Percentiles rank a stretch among this genome's conserved stretches.
These are phyloP conservation scores for Malus orientalis DNA, from an alignment of 306 rosid species.

Conservation along the genomic window DNA sequence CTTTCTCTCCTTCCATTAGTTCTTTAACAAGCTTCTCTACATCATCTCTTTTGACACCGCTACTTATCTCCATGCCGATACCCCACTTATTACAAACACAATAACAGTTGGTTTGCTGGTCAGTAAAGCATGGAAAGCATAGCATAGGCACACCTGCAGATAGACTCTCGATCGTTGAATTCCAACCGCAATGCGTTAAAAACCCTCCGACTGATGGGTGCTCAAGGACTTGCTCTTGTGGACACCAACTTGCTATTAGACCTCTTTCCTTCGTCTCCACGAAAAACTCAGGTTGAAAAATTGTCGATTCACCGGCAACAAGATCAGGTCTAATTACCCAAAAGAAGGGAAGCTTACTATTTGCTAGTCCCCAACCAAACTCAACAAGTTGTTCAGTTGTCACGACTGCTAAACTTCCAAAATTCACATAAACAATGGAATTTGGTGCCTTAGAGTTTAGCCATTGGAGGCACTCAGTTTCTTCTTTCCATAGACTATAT, in stretches of 20 bases:
- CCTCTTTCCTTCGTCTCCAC: conserved; percentile 6
- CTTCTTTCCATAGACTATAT: conserved; percentile 8
- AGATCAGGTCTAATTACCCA: conserved; percentile 14
- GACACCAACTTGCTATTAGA: conserved; percentile 11
- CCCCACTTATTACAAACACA: neutral
- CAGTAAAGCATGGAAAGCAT: neutral
- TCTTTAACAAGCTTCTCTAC: neutral
- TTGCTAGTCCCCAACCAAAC: conserved; percentile 13
- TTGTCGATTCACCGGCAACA: neutral
- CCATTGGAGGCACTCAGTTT: conserved; percentile 12
- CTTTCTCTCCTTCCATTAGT: neutral
- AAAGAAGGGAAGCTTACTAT: neutral
- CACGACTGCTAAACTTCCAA: neutral
- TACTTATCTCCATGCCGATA: neutral
- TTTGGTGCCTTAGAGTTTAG: neutral
- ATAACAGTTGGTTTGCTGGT: neutral
- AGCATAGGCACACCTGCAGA: conserved; percentile 1
- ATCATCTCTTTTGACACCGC: neutral
- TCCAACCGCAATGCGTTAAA: conserved; percentile 11
- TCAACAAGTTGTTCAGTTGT: neutral
- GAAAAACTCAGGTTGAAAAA: neutral
- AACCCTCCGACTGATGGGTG: conserved; percentile 7
- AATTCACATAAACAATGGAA: conserved; percentile 11
- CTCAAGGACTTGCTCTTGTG: conserved; percentile 6
- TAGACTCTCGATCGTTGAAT: conserved; percentile 5